Evolutionary conservation across 768 basidiomycete genomes (phyloP), one percentile per base, ranked within the genome.

Genomic region (Mycena crocata): DNA sequence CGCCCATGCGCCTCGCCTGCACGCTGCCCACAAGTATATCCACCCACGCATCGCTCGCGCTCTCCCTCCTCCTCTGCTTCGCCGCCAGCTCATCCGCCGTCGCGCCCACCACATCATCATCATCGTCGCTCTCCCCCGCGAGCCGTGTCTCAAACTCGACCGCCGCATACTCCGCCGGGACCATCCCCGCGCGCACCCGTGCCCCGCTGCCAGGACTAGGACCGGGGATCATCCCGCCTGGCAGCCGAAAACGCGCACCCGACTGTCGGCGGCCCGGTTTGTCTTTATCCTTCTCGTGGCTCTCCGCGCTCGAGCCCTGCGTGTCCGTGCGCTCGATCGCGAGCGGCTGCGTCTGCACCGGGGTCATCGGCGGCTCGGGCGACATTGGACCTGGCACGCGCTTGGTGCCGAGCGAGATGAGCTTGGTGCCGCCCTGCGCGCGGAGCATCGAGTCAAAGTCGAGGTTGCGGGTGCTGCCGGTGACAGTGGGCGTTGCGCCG

Each of bases 81-180:
- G 79, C 80, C 48, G 76, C 68, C 68, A 83, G 85, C 46, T 82
- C 77, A 4, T 63, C 84, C 50, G 80, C 77, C 2, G 55, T 49
- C 34, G 56, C 72, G 10, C 63, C 74, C 65, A n/a, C n/a, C n/a
- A n/a, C n/a, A n/a, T n/a, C n/a, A n/a, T n/a, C n/a, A n/a, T 86
- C 84, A 35, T 83, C 82, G 64, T 85, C 85, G 65, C 84, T 84
- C 71, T 85, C 89, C 72, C 88, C 90, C 44, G 92, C 89, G 73
- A 93, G 80, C 64, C 93, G 84, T 34, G 93, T 93, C 80, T 93
- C 90, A 79, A 95, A 95, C 58, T 95, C 93, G 52, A 95, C 87
- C 37, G 85, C 87, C 57, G 92, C 90, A 76, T 92, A 92, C 77
- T 93, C 90, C n/a, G 92, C 86, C 34, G 93, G 92, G 17, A 82